phyloP scores from a whole-genome alignment of 805 yeast species.

The Kodamaea neixiangensis region DNA sequence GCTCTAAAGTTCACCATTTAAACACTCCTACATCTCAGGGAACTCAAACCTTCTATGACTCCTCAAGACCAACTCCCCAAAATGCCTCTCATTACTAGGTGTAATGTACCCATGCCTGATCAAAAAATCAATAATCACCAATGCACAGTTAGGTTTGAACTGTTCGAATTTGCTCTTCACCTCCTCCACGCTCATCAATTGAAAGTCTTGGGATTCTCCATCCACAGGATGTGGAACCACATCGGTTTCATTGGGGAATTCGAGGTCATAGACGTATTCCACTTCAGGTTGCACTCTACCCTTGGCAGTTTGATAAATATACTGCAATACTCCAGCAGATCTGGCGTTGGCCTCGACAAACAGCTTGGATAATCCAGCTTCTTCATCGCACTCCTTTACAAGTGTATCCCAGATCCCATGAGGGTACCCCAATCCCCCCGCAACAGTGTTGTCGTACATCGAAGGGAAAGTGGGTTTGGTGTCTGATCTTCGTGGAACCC shows the following conservation, averaged over 20 bases:
- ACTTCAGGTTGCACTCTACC: conserved; percentile 87
- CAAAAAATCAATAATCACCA: conserved; percentile 78
- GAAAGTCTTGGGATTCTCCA: conserved; percentile 71
- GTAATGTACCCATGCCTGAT: conserved; percentile 80
- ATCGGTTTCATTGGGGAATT: conserved; percentile 44
- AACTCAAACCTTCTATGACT: conserved; percentile 74
- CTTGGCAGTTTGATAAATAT: conserved; percentile 51
- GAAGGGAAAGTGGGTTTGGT: conserved; percentile 88
- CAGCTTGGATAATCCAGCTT: conserved; percentile 70
- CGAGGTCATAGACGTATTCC: conserved; percentile 76
- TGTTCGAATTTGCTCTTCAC: conserved; percentile 53
- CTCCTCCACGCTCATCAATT: conserved; percentile 60
- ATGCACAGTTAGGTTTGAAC: conserved; percentile 89
- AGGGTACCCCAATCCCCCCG: conserved; percentile 92
- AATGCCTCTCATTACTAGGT: conserved; percentile 66
- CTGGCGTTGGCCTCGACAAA: conserved; percentile 48
- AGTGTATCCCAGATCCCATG: conserved; percentile 73
- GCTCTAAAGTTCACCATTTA: background rate
- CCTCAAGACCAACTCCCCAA: conserved; percentile 55
- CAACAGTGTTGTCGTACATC: conserved; percentile 89
- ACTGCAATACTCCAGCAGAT: conserved; percentile 68
- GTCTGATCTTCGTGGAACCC: conserved; percentile 84
- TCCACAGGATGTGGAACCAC: conserved; percentile 48
- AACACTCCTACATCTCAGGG: conserved; percentile 39
- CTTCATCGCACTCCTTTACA: conserved; percentile 85